phyloP scores from a whole-genome alignment of 1,284 basidiomycete species.

The Moesziomyces sp. region DNA sequence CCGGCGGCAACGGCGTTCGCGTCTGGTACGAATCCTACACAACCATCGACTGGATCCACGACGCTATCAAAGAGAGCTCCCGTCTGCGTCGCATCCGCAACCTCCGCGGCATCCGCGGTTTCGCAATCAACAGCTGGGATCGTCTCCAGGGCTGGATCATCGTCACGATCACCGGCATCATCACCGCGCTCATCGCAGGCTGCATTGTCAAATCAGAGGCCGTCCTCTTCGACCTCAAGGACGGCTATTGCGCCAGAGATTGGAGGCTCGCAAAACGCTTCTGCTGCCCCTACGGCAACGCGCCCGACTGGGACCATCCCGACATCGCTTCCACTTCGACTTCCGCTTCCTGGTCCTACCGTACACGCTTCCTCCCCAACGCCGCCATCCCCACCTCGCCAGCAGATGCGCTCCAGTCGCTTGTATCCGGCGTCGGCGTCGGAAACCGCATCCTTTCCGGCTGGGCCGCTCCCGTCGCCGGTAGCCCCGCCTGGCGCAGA shows the following conservation, averaged over 20 bases:
- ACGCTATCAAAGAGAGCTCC: constrained; percentile 68
- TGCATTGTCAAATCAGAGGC: constrained; percentile 87
- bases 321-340: constrained; percentile 7
- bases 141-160: constrained; percentile 84
- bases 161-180: constrained; percentile 75
- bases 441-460: constrained; percentile 52
- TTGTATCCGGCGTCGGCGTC: constrained; percentile 45
- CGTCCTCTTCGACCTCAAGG: constrained; percentile 92
- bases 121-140: constrained; percentile 79
- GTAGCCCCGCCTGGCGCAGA: constrained; percentile 48
- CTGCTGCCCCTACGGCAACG: constrained; percentile 74
- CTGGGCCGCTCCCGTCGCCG: constrained; percentile 58
- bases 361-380: constrained; percentile 32
- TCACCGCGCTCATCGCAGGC: constrained; percentile 75
- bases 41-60: constrained; percentile 69
- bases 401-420: constrained; percentile 21
- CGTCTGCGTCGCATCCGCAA: constrained; percentile 64
- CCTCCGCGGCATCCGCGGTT: constrained; percentile 73
- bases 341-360: constrained; percentile 22
- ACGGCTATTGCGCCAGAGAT: constrained; percentile 80
- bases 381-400: constrained; percentile 8
- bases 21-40: constrained; percentile 64
- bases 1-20: constrained; percentile 52
- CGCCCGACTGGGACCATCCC: constrained; percentile 47
- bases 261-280: constrained; percentile 83